phyloP scores from a whole-genome alignment of 345 rosid genomes.

The Zanthoxylum bungeanum region DNA sequence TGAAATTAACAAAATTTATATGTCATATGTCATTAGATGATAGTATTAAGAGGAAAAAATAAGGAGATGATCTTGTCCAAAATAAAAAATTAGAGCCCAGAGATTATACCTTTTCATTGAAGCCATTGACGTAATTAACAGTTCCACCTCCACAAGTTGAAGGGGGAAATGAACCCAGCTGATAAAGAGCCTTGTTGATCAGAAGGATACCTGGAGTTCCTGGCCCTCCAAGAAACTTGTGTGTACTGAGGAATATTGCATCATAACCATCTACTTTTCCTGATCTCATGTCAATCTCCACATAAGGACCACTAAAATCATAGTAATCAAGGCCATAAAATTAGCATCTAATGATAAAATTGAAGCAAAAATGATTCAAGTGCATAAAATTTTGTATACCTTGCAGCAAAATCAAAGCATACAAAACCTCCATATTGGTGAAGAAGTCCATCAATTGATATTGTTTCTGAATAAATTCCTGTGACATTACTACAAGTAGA shows the following conservation, averaged over 20 bases:
- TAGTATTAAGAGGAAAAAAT: too few species aligned
- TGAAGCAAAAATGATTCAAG: not conserved
- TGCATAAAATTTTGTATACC: constrained; percentile 36
- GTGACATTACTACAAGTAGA: constrained; percentile 62
- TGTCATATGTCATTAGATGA: too few species aligned
- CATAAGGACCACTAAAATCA: constrained; percentile 53
- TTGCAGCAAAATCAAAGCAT: constrained; percentile 60
- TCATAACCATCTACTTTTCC: constrained; percentile 51
- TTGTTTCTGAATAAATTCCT: constrained; percentile 42
- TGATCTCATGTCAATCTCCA: too few species aligned
- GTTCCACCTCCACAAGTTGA: constrained; percentile 69
- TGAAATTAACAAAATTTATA: too few species aligned
- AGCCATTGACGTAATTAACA: constrained; percentile 52
- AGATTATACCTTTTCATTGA: constrained; percentile 46
- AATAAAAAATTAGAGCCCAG: too few species aligned
- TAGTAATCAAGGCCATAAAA: not conserved
- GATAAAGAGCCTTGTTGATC: constrained; percentile 48
- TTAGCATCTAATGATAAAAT: not conserved
- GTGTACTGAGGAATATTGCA: constrained; percentile 50
- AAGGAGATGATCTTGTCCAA: too few species aligned
- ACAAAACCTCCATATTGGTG: constrained; percentile 48
- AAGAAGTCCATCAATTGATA: constrained; percentile 43
- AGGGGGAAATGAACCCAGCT: constrained; percentile 41
- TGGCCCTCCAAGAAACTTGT: constrained; percentile 61
- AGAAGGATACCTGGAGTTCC: constrained; percentile 55